Percentiles rank a stretch among this genome's conserved stretches.
These are phyloP conservation scores for Centrapalus pauciflorus DNA, from an alignment of 129 eudicot species.

Conservation along the genomic window DNA sequence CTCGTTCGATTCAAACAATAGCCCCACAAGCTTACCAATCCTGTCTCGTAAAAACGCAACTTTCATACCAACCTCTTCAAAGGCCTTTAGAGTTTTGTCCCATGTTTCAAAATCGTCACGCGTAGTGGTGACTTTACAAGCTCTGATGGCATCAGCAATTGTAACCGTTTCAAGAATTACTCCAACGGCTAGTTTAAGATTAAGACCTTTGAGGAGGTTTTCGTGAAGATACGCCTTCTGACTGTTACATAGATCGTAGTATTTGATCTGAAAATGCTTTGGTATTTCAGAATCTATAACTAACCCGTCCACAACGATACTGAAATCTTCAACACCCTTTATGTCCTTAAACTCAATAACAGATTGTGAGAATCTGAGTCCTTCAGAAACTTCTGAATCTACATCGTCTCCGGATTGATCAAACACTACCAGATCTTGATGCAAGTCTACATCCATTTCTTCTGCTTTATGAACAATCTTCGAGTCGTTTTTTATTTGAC, in stretches of 20 bases:
- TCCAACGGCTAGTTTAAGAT: conserved; percentile 52
- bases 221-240: conserved; percentile 60
- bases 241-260: conserved; percentile 60
- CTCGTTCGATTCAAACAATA: conserved; percentile 26
- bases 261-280: conserved; percentile 38
- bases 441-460: conserved; percentile 7
- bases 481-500: not conserved
- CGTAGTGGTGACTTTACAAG: conserved; percentile 27
- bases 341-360: conserved; percentile 37
- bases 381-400: conserved; percentile 28
- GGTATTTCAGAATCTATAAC: conserved; percentile 62
- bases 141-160: conserved; percentile 63
- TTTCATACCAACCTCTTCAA: conserved; percentile 62
- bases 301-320: conserved; percentile 48
- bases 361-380: conserved; percentile 51
- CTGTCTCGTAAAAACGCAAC: conserved; percentile 51
- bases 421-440: conserved; percentile 12
- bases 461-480: not conserved
- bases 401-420: conserved; percentile 33
- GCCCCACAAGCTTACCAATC: conserved; percentile 29
- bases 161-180: conserved; percentile 56
- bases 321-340: conserved; percentile 40
- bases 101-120: conserved; percentile 41
- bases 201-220: conserved; percentile 43
- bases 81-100: conserved; percentile 56